A percentile compares a stretch with the other conserved stretches of the same genome.
phyloP scores from a whole-genome alignment of 805 yeast genomes.

The Yamadazyma kitorensis region DNA sequence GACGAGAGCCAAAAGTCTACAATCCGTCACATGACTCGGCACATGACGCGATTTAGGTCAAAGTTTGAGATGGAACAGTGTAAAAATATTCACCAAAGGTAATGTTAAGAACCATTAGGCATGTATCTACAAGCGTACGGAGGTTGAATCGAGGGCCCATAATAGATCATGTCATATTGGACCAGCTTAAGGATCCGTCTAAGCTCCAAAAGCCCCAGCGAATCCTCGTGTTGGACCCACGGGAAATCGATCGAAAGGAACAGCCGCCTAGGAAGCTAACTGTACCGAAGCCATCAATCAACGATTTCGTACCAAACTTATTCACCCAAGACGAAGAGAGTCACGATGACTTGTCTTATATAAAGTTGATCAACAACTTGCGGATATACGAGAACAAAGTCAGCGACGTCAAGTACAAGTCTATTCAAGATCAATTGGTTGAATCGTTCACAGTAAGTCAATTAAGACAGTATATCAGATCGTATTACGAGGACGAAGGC shows the following conservation, averaged over 20 bases:
- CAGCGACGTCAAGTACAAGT: conserved; percentile 5
- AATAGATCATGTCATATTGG: conserved; percentile 6
- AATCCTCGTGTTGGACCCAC: conserved; percentile 8
- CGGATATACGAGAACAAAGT: conserved; percentile 1
- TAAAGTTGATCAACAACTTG: conserved; percentile 9
- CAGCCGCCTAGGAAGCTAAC: not conserved
- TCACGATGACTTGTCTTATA: not conserved
- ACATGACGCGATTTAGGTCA: no score
- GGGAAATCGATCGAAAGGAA: no score
- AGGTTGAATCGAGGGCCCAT: conserved; percentile 8
- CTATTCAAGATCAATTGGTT: conserved; percentile 2
- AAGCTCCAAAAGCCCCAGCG: conserved; percentile 2
- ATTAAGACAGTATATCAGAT: conserved; percentile 8
- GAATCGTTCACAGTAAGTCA: conserved; percentile 10
- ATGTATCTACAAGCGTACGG: no score
- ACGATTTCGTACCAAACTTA: not conserved
- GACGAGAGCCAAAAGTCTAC: no score
- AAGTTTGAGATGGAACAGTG: no score
- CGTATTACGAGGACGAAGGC: conserved; percentile 3
- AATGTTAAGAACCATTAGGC: no score
- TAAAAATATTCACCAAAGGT: no score
- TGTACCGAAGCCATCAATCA: not conserved
- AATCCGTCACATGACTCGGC: no score
- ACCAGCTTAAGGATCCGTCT: conserved; percentile 5
- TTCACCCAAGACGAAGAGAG: conserved; percentile 1